Evolutionary conservation across 495 filamentous ascomycete genomes (phyloP), one percentile per base, ranked within the genome.

Genomic region (Glonium stellatum): DNA sequence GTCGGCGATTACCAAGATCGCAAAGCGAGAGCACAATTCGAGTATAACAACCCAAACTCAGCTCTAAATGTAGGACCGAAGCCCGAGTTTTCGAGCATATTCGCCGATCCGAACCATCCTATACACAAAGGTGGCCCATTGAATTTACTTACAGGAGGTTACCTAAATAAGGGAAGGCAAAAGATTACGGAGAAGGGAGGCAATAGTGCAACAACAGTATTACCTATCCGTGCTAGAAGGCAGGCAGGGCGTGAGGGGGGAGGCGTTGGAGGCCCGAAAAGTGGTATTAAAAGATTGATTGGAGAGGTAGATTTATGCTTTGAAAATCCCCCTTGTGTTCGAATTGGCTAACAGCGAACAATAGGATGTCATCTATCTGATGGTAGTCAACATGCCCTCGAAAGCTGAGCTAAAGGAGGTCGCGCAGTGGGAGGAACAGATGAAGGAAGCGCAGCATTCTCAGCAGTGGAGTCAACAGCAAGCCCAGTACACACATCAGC

Each of bases 391-490:
- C 13, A 51, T 51, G 48, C 48, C 48, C 19, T 25, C 19, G 5
- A 22, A 51, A 6, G n/a, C 21, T 15, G 48, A 51, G 19, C 23
- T 51, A 4, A 31, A 15, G 10, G 48, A 51, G 19, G 48, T 51
- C 8, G 48, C 48, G 25, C 25, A 6, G 48, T 25, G 21, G 48
- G 48, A 51, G 23, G 15, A 15, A 1, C 48, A 51, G 48, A 51
- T 51, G 48, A 51, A 31, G 6, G 19, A 51, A 8, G 23, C 18
- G 13, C 18, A 51, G 10, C 48, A 51, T 8, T 15, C 48, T 8
- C 48, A 51, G 21, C 18, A 51, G 21, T 51, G 48, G 48, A 22
- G 25, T 51, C 48, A 51, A 15, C 48, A 51, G 48, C 48, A 51
- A 22, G 18, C 25, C 8, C 25, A 51, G 21, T 22, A 31, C 1